phyloP scores from a whole-genome alignment of 139 green algal genomes.

The Volvox reticuliferus region DNA sequence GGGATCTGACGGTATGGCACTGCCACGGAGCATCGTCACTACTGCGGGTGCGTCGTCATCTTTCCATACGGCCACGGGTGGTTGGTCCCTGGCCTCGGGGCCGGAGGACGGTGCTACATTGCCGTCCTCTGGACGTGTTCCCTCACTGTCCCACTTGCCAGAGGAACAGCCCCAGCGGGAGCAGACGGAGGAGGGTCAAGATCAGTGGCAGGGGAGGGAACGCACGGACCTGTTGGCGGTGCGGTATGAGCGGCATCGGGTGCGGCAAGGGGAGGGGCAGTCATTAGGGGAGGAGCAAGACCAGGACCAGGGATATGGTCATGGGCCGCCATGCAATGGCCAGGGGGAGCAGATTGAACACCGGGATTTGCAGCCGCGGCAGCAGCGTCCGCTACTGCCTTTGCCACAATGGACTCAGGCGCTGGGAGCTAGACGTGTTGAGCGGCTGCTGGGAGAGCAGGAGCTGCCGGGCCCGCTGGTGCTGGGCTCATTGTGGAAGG shows the following conservation, averaged over 20 bases:
- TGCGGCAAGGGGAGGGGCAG: not conserved
- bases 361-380: too few species aligned
- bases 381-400: too few species aligned
- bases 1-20: not conserved
- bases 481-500: too few species aligned
- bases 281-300: not conserved
- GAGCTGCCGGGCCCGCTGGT: too few species aligned
- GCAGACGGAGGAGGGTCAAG: too few species aligned
- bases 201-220: too few species aligned
- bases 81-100: not conserved
- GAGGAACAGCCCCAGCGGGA: not conserved
- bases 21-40: not conserved
- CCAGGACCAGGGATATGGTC: not conserved
- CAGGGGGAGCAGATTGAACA: too few species aligned
- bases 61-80: constrained; percentile 2
- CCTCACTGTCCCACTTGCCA: not conserved
- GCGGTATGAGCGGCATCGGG: not conserved
- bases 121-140: not conserved
- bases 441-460: too few species aligned
- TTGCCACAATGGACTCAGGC: too few species aligned
- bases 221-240: too few species aligned
- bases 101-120: not conserved
- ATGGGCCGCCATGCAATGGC: not conserved
- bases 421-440: too few species aligned
- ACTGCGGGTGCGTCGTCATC: not conserved